A percentile compares a stretch with the other conserved stretches of the same genome.
These are phyloP conservation scores for Aspergillus ibericus DNA, from an alignment of 2,329 filamentous ascomycete genomes.

Conservation along the genomic window DNA sequence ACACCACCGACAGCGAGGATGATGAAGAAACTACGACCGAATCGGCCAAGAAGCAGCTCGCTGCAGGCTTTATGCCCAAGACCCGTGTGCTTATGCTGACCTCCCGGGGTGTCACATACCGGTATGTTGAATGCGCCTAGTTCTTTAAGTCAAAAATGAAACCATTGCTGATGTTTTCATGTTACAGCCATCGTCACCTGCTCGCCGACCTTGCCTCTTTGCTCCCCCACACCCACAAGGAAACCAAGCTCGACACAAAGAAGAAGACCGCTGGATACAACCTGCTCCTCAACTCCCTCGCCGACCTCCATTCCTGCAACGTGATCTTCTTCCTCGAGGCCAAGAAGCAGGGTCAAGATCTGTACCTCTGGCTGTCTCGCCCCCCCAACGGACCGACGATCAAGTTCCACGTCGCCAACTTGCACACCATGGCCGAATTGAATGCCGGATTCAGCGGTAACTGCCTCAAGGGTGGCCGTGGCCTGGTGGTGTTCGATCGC, in stretches of 20 bases:
- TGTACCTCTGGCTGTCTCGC: slow-evolving; percentile 92
- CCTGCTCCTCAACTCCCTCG: slow-evolving; percentile 75
- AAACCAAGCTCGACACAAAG: slow-evolving; percentile 96
- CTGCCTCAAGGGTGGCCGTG: slow-evolving; percentile 88
- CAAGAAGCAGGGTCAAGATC: slow-evolving; percentile 80
- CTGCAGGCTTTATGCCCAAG: slow-evolving; percentile 43
- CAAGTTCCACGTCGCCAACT: slow-evolving; percentile 56
- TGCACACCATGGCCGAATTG: slow-evolving; percentile 95
- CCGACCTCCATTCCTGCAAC: slow-evolving; percentile 86
- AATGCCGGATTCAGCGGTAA: slow-evolving; percentile 84
- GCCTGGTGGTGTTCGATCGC: slow-evolving; percentile 86
- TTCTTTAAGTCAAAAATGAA: background rate
- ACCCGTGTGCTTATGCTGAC: slow-evolving; percentile 81
- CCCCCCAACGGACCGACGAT: slow-evolving; percentile 78
- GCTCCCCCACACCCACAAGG: slow-evolving; percentile 88
- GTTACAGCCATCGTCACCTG: slow-evolving; percentile 79
- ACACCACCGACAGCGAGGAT: slow-evolving; percentile 41
- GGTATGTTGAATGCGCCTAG: slow-evolving; percentile 51
- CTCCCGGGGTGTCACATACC: slow-evolving; percentile 86
- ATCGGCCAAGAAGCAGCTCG: slow-evolving; percentile 34
- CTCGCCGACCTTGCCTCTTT: slow-evolving; percentile 85
- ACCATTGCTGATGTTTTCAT: background rate
- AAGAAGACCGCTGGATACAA: slow-evolving; percentile 62
- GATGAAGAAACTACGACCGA: slow-evolving; percentile 31
- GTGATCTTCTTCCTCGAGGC: slow-evolving; percentile 95